A percentile compares a stretch with the other conserved stretches of the same genome.
These are phyloP conservation scores for Chaetomium cochliodes DNA, from an alignment of 495 filamentous ascomycete species.

Conservation along the genomic window DNA sequence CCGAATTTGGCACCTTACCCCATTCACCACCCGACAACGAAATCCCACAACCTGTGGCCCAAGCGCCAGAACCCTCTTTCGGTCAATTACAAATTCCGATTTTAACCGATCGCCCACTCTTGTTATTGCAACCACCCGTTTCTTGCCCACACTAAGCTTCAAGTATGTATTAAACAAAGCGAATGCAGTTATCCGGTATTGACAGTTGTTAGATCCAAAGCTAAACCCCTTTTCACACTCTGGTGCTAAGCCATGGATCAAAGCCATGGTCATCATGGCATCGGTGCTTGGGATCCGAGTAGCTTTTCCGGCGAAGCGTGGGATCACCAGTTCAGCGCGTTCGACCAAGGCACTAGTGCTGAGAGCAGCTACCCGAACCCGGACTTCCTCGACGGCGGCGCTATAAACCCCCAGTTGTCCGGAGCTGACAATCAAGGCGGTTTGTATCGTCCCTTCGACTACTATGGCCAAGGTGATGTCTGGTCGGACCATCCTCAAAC, in stretches of 20 bases:
- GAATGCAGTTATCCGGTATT: constrained; percentile 10
- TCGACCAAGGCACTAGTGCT: constrained; percentile 21
- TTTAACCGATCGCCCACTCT: constrained; percentile 1
- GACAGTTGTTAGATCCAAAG: constrained; percentile 17
- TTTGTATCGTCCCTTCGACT: constrained; percentile 26
- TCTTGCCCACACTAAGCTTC: background rate
- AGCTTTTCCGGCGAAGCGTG: constrained; percentile 25
- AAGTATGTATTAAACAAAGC: constrained; percentile 14
- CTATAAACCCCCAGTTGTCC: constrained; percentile 28
- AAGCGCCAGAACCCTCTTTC: background rate
- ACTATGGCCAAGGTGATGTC: constrained; percentile 23
- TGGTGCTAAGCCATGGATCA: constrained; percentile 28
- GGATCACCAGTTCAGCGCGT: constrained; percentile 31
- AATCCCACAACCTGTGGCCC: background rate
- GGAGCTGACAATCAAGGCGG: constrained; percentile 21
- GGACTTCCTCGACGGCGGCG: constrained; percentile 23
- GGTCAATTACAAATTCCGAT: constrained; percentile 1
- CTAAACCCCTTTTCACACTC: constrained; percentile 26
- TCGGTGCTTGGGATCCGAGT: constrained; percentile 31
- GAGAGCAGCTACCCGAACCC: constrained; percentile 28
- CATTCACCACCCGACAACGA: background rate
- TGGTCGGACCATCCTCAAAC: constrained; percentile 27
- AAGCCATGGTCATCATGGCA: constrained; percentile 23
- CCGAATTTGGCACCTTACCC: constrained; percentile 12
- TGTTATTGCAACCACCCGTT: background rate